A percentile compares a stretch with the other conserved stretches of the same genome.
These are phyloP conservation scores for Trichophyton benhamiae DNA, from an alignment of 2,329 filamentous ascomycete genomes.

Conservation along the genomic window DNA sequence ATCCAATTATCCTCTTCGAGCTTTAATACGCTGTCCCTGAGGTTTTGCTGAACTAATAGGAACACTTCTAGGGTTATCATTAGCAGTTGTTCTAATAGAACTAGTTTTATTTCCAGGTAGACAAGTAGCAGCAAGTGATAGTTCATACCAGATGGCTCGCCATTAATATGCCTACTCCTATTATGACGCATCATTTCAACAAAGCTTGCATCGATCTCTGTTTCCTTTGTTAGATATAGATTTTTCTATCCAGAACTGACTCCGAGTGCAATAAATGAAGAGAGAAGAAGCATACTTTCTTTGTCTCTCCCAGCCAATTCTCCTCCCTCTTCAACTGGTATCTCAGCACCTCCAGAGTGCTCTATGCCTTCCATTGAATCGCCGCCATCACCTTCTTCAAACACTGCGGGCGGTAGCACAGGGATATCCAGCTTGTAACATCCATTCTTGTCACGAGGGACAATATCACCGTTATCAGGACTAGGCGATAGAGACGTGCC, in stretches of 20 bases:
- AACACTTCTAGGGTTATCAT: conserved; percentile 48
- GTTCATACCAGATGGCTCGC: conserved; percentile 51
- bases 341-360: conserved; percentile 47
- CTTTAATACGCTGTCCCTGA: conserved; percentile 59
- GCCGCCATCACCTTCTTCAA: conserved; percentile 28
- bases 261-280: not conserved
- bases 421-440: conserved; percentile 38
- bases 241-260: too few relatives aligned
- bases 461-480: conserved; percentile 35
- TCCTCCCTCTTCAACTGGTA: conserved; percentile 10
- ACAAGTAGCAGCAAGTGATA: not conserved
- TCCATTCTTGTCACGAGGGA: conserved; percentile 38
- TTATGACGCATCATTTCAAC: conserved; percentile 29
- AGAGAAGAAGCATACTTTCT: conserved; percentile 26
- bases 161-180: conserved; percentile 40
- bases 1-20: conserved; percentile 83
- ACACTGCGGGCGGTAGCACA: conserved; percentile 24
- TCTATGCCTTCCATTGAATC: conserved; percentile 30
- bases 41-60: conserved; percentile 55
- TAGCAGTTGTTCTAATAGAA: conserved; percentile 11
- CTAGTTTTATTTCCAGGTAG: not conserved
- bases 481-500: not conserved
- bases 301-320: conserved; percentile 25
- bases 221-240: not conserved
- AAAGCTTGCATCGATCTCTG: conserved; percentile 37